Evolutionary conservation across 352 stramenopile genomes (phyloP).

Genomic region (Globisporangium camurandrum): DNA sequence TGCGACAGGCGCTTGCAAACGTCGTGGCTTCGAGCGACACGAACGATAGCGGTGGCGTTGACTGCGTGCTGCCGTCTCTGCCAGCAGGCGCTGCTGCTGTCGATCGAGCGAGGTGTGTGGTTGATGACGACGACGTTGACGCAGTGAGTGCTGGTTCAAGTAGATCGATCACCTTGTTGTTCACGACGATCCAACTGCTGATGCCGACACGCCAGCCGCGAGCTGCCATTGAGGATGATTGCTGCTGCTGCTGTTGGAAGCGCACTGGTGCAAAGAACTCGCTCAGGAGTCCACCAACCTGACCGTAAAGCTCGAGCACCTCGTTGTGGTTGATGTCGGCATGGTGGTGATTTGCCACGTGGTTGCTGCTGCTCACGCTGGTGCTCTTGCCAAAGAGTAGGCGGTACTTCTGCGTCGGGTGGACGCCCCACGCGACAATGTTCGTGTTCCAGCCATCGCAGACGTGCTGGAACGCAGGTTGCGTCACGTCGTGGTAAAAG

Average conservation of each 20-base stretch:
- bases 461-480: slow-evolving; percentile 31
- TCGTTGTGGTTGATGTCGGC: slow-evolving; percentile 17
- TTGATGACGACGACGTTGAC: background rate
- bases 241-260: background rate
- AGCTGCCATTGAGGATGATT: slow-evolving; percentile 1
- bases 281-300: slow-evolving; percentile 42
- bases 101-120: background rate
- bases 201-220: slow-evolving; percentile 40
- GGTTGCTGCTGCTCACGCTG: slow-evolving; percentile 3
- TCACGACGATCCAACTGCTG: slow-evolving; percentile 67
- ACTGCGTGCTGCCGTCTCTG: background rate
- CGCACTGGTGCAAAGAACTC: slow-evolving; percentile 25
- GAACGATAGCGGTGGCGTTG: slow-evolving; percentile 27
- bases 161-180: slow-evolving; percentile 53
- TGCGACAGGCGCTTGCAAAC: slow-evolving; percentile 34
- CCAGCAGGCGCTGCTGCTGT: background rate
- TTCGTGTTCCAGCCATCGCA: slow-evolving; percentile 56
- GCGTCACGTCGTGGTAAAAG: slow-evolving; percentile 54
- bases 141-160: slow-evolving; percentile 19
- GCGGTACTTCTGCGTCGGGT: slow-evolving; percentile 66
- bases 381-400: slow-evolving; percentile 61
- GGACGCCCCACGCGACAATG: slow-evolving; percentile 50
- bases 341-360: background rate
- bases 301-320: slow-evolving; percentile 45
- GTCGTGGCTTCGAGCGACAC: slow-evolving; percentile 41